Evolutionary conservation across 495 filamentous ascomycete genomes (phyloP).

Genomic region (Hypoxylon fragiforme): DNA sequence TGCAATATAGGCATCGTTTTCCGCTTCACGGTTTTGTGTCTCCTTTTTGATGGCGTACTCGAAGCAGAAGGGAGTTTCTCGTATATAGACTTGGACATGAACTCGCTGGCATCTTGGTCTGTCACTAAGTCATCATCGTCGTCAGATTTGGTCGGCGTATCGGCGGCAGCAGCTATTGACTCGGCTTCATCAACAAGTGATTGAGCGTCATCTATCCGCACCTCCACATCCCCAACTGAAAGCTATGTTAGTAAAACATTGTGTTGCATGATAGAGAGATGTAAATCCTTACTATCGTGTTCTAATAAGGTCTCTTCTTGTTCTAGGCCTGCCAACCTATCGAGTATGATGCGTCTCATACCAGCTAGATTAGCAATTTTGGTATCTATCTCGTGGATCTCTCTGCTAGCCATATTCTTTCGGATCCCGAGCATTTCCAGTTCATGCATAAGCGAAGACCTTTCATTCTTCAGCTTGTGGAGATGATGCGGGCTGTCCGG

Average conservation of each 20-base stretch:
- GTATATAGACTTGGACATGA: constrained; percentile 98
- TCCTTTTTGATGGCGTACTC: constrained; percentile 57
- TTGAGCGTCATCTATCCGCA: constrained; percentile 81
- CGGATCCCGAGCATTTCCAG: constrained; percentile 89
- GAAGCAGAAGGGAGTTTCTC: constrained; percentile 77
- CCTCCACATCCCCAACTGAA: constrained; percentile 79
- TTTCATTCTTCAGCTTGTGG: constrained; percentile 73
- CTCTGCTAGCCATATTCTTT: constrained; percentile 96
- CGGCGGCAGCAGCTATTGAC: constrained; percentile 52
- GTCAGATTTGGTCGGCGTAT: constrained; percentile 60
- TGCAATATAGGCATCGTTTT: constrained; percentile 95
- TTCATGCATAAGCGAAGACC: constrained; percentile 72
- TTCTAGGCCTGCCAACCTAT: constrained; percentile 86
- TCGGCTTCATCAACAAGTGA: constrained; percentile 73
- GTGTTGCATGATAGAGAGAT: constrained; percentile 2
- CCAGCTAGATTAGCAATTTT: constrained; percentile 92
- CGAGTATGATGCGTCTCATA: constrained; percentile 92
- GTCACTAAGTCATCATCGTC: constrained; percentile 52
- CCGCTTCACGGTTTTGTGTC: constrained; percentile 64
- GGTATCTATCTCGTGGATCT: constrained; percentile 95
- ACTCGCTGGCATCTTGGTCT: constrained; percentile 63
- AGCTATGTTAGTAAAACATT: constrained; percentile 32
- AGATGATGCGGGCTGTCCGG: constrained; percentile 65
- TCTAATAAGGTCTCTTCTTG: constrained; percentile 89
- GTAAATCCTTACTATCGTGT: constrained; percentile 68